These are phyloP conservation scores for Phytopythium helicoides DNA, from an alignment of 352 stramenopile species.

Conservation along the genomic window DNA sequence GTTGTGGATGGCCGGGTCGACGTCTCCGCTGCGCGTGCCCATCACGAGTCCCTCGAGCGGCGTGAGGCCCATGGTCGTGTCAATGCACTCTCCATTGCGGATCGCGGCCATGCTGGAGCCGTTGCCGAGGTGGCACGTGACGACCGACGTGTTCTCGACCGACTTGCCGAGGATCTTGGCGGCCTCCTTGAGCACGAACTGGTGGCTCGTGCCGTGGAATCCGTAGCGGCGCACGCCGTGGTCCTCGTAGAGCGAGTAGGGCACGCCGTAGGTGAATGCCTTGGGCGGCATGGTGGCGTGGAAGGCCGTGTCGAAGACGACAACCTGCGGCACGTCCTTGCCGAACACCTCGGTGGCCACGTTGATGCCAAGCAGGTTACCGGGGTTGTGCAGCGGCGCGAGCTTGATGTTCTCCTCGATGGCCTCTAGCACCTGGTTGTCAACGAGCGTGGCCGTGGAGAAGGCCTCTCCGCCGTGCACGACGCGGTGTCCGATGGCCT, in stretches of 20 bases:
- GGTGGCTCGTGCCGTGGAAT: conserved; percentile 89
- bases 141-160: conserved; percentile 58
- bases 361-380: conserved; percentile 84
- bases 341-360: conserved; percentile 77
- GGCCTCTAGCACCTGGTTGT: conserved; percentile 44
- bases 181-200: conserved; percentile 81
- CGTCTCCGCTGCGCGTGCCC: conserved; percentile 84
- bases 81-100: conserved; percentile 67
- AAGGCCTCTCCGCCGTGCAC: conserved; percentile 87
- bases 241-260: conserved; percentile 75
- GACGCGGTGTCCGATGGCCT: conserved; percentile 83
- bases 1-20: conserved; percentile 82
- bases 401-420: conserved; percentile 64
- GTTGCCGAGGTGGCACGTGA: conserved; percentile 89
- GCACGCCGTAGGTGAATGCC: conserved; percentile 81
- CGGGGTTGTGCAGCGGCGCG: conserved; percentile 87
- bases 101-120: conserved; percentile 84
- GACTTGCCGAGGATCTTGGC: conserved; percentile 54
- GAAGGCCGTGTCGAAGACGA: conserved; percentile 92
- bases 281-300: conserved; percentile 82
- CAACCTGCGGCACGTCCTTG: conserved; percentile 55
- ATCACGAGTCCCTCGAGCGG: conserved; percentile 88
- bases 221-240: conserved; percentile 87
- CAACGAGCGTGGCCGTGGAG: conserved; percentile 53
- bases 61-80: conserved; percentile 91